Evolutionary conservation across 2,329 filamentous ascomycete species (phyloP), one percentile per base, ranked within the genome.

Genomic region (Hypoxylon sp.): DNA sequence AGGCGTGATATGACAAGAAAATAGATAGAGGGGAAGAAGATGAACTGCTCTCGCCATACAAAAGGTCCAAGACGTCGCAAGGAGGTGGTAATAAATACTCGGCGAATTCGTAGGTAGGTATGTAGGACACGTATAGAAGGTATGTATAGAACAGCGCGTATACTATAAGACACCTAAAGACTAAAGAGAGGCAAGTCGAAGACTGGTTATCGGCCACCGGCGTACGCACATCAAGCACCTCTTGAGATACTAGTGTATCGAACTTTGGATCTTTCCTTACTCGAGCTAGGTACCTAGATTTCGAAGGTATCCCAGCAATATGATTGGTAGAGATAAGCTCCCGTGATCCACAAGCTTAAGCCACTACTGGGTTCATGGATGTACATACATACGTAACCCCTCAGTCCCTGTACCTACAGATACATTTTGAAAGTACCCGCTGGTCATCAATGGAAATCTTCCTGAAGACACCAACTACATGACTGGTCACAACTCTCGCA

Each of bases 271-370:
- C 24, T 17, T 46, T 46, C 24, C 37, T 22, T 33, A n/a, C 19
- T 46, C 39, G 26, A 46, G 39, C n/a, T 42, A 42, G 35, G 22
- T 33, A 22, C 19, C 19, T 22, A 19, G 26, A 19, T 8, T 44
- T 31, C 6, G 8, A 31, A 31, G 9, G 14, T 14, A 11, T 11
- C n/a, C 9, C 14, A 1, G 6, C 31, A 39, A 47, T 5, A 29
- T 50, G 59, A 69, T 69, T 69, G 63, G 67, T 52, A 57, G 17
- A 61, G 66, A 69, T 69, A 69, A 69, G 67, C 50, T 66, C 14
- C 37, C 17, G 24, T 39, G 26, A 31, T 22, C 37, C 47, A 44
- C 52, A 64, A 26, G 14, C 26, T 51, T 48, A 50, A 59, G 13
- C 29, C 31, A 17, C 10, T 14, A 6, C 39, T 46, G 31, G 47